Percentiles rank a stretch among this genome's conserved stretches.
phyloP scores from a whole-genome alignment of 805 yeast genomes.

The Saturnispora zaruensis region DNA sequence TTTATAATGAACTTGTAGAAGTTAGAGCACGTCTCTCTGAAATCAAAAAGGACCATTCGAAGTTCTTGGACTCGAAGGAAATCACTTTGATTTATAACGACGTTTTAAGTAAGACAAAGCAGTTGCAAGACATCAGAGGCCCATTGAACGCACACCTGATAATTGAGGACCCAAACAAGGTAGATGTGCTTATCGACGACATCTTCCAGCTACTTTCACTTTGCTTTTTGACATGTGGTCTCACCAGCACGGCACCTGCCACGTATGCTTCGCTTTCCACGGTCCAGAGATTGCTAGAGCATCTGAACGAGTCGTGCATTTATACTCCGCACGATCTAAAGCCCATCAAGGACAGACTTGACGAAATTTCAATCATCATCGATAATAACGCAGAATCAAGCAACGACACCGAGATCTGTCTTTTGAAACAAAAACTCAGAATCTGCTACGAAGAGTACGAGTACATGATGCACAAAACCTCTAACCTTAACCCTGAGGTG shows the following conservation, averaged over 20 bases:
- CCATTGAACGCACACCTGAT: slow-evolving; percentile 2
- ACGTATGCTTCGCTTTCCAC: slow-evolving; percentile 85
- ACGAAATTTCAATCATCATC: slow-evolving; percentile 61
- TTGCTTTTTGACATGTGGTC: slow-evolving; percentile 86
- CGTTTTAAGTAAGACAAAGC: slow-evolving; percentile 47
- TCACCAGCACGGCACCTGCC: slow-evolving; percentile 86
- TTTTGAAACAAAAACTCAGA: slow-evolving; percentile 58
- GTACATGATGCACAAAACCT: slow-evolving; percentile 47
- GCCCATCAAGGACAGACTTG: slow-evolving; percentile 67
- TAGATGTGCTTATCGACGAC: slow-evolving; percentile 76
- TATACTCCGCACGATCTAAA: slow-evolving; percentile 76
- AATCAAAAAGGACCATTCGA: slow-evolving; percentile 55
- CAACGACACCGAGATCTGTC: slow-evolving; percentile 26
- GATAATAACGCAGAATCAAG: slow-evolving; percentile 26
- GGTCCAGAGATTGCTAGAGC: slow-evolving; percentile 75
- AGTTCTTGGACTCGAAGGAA: slow-evolving; percentile 59
- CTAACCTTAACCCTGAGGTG: slow-evolving; percentile 43
- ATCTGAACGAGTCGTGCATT: slow-evolving; percentile 70
- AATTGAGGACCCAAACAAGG: slow-evolving; percentile 34
- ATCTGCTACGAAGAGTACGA: slow-evolving; percentile 52
- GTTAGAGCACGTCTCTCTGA: slow-evolving; percentile 37
- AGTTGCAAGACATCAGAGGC: slow-evolving; percentile 43
- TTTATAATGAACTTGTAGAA: slow-evolving; percentile 33
- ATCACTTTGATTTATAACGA: slow-evolving; percentile 51
- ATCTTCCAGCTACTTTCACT: slow-evolving; percentile 81